Evolutionary conservation across 768 basidiomycete genomes (phyloP), one percentile per base, ranked within the genome.

Genomic region (Kwoniella europaea): DNA sequence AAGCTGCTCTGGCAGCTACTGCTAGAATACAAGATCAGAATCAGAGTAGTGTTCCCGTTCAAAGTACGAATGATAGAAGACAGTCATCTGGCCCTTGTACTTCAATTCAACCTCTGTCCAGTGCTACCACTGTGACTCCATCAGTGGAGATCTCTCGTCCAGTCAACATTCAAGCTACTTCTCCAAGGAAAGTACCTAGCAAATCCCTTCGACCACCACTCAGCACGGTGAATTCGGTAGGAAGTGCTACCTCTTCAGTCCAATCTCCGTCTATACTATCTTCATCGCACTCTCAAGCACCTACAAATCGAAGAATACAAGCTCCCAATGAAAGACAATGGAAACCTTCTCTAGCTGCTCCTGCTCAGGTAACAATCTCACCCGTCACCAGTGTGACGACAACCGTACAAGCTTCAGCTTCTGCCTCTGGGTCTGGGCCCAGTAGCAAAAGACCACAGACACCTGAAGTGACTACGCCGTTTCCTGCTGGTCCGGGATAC

Each of bases 351-450:
- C 71, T 74, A 16, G 77, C 77, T 29, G 77, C 79, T 22, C 74
- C 79, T 12, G 77, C 79, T 56, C 76, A 78, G 65, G 79, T 80
- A 13, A 74, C 76, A 10, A 71, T 80, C 9, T 77, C 79, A 4
- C 75, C 79, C 7, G 77, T 80, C 0, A 77, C 79, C 10, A 74
- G 73, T 35, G 71, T 78, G 52, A 78, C 76, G 3, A 79, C 76
- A 2, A 77, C 76, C n/a, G 71, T 79, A 7, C 78, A 79, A 63
- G 62, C 77, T 10, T 18, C 63, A 16, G 44, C 55, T 7, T 55
- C 27, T 24, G 54, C 24, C 16, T 44, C 70, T 10, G 35, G 27
- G 15, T 22, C 13, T 7, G 46, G 43, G 5, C 18, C 22, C 24
- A 57, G 24, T 46, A 53, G 55, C 3, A 56, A 35, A 24, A 46